Evolutionary conservation across 2,329 filamentous ascomycete genomes (phyloP).

Genomic region (Talaromyces pinophilus): DNA sequence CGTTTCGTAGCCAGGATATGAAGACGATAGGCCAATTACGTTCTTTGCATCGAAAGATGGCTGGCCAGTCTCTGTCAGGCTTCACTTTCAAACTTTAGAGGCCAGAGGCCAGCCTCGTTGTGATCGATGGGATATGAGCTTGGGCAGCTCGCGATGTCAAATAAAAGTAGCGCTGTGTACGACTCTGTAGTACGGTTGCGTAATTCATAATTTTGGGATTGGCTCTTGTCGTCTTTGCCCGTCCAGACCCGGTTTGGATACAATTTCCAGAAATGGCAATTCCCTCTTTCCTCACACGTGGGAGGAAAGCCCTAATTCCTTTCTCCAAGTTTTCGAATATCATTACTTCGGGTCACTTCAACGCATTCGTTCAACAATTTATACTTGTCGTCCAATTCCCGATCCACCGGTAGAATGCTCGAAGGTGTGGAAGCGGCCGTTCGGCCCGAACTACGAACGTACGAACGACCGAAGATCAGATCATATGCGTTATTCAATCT

Average conservation of each 20-base stretch:
- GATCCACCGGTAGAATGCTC: background rate
- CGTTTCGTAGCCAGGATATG: background rate
- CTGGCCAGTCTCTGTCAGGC: slow-evolving; percentile 9
- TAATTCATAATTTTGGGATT: background rate
- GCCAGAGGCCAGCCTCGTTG: slow-evolving; percentile 8
- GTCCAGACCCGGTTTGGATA: background rate
- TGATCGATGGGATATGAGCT: background rate
- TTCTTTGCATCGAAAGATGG: background rate
- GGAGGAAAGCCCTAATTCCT: background rate
- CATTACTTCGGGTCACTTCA: background rate
- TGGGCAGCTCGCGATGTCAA: background rate
- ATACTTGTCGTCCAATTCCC: background rate
- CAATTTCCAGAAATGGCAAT: background rate
- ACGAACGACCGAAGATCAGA: background rate
- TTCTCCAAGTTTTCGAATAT: background rate
- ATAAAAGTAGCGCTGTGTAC: background rate
- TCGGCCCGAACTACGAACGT: background rate
- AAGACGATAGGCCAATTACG: background rate
- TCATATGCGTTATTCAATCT: background rate
- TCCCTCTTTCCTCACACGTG: background rate
- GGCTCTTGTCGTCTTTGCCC: background rate
- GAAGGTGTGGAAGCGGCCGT: background rate
- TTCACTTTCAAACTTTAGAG: background rate
- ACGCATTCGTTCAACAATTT: background rate
- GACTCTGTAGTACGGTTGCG: background rate